Base-by-base conservation (phyloP, 305 asterid species). In the Fraxinus greggii region DNA sequence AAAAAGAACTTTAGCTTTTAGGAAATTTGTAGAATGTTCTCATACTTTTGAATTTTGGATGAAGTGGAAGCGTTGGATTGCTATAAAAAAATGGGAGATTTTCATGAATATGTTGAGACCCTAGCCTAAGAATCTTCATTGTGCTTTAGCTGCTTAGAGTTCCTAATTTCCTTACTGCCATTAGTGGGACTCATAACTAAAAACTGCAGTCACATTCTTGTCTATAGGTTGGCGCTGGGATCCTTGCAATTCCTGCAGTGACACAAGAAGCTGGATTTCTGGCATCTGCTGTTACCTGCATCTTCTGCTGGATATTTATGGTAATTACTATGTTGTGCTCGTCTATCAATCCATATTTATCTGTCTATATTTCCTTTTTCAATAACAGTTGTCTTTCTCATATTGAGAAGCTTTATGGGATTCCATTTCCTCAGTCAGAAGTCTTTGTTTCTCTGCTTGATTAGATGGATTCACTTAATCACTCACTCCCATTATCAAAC, bases 191-290 rank as follows among this genome's bases (percentile, higher is more conserved):
- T 65, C 28, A 5, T 36, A 31, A 31, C 67, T 5, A 32, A 70
- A 31, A 70, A 32, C 76, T 2, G 2, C 36, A 31, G 45, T 7
- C 76, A 72, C 26, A 72, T n/a, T 67, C n/a, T 70, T 54, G 36
- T 77, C 76, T 32, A 67, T 81, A 95, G 98, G 84, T 95, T 70
- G 98, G 98, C 45, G 98, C 97, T 45, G 98, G 98, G 69, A 93
- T 95, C 83, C 98, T 95, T 77, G 98, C 98, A 54, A 92, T 95
- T 88, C 98, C 98, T 78, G 95, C 98, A 51, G 98, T 95, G 84
- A 95, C 98, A 21, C 97, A 91, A 90, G 98, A 95, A 85, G 76
- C 98, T 88, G 98, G 98, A 77, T 95, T 95, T 86, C 86, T 93
- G 75, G 94, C 98, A 84, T 93, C 98, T 76, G 91, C 97, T 17